phyloP scores from a whole-genome alignment of 2,329 filamentous ascomycete genomes.

The Nemania serpens region DNA sequence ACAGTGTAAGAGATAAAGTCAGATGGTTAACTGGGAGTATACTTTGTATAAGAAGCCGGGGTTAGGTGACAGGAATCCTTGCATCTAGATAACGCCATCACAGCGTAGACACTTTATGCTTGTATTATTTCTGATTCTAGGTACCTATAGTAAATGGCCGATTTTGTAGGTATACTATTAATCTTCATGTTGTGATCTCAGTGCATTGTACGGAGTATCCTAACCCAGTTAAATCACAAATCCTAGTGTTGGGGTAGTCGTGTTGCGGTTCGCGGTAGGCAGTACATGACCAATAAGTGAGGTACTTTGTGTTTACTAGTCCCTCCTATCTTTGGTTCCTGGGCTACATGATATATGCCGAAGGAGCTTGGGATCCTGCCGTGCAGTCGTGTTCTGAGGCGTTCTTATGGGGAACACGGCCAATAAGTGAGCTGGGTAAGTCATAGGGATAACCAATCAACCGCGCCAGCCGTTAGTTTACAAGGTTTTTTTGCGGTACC shows the following conservation, averaged over 20 bases:
- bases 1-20: background rate
- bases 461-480: background rate
- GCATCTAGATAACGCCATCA: slow-evolving; percentile 12
- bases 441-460: slow-evolving; percentile 8
- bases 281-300: background rate
- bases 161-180: too few species aligned
- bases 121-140: background rate
- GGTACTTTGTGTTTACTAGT: background rate
- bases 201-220: too few species aligned
- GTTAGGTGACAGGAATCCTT: background rate
- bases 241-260: too few species aligned
- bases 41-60: background rate
- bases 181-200: too few species aligned
- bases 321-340: slow-evolving; percentile 1
- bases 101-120: background rate
- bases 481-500: background rate
- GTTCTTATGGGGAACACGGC: slow-evolving; percentile 5
- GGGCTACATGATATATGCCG: slow-evolving; percentile 15
- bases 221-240: too few species aligned
- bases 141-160: too few species aligned
- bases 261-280: too few species aligned
- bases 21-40: background rate
- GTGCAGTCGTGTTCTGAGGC: slow-evolving; percentile 6
- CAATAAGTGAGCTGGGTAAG: background rate
- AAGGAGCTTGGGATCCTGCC: slow-evolving; percentile 22